These are phyloP conservation scores for grape (Vitis vinifera) DNA, from an alignment of 164 flowering plant genomes.

Conservation along the genomic window DNA sequence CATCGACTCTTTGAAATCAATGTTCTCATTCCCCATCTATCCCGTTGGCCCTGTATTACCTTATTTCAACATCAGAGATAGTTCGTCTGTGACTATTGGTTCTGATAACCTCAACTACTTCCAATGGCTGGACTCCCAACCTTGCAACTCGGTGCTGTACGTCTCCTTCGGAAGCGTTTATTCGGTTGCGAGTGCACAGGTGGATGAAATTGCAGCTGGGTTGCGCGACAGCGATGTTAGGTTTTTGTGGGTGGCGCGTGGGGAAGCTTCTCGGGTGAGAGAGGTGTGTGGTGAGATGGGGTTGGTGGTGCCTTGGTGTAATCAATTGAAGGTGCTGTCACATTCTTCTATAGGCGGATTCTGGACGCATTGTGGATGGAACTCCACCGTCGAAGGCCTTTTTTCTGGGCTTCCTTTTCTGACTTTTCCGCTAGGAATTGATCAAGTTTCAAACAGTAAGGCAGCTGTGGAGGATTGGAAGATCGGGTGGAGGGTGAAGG, in stretches of 20 bases:
- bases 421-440: slow-evolving; percentile 47
- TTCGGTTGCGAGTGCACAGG: slow-evolving; percentile 27
- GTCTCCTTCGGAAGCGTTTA: slow-evolving; percentile 45
- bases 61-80: slow-evolving; percentile 4
- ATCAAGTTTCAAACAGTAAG: slow-evolving; percentile 46
- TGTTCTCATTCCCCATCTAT: slow-evolving; percentile 28
- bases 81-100: not conserved
- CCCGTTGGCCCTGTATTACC: slow-evolving; percentile 43
- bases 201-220: slow-evolving; percentile 36
- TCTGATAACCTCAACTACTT: slow-evolving; percentile 6
- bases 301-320: slow-evolving; percentile 65
- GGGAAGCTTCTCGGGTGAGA: slow-evolving; percentile 12
- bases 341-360: slow-evolving; percentile 70
- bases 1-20: slow-evolving; percentile 22
- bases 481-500: slow-evolving; percentile 44
- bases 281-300: slow-evolving; percentile 32
- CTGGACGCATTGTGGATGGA: slow-evolving; percentile 74
- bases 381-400: slow-evolving; percentile 51
- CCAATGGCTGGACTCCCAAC: slow-evolving; percentile 41
- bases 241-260: slow-evolving; percentile 39
- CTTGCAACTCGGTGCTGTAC: slow-evolving; percentile 34
- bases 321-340: slow-evolving; percentile 56
- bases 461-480: slow-evolving; percentile 60
- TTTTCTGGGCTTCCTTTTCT: slow-evolving; percentile 62
- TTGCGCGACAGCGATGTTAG: slow-evolving; percentile 28